Conservation (phyloP, 129 eudicot genomes). For the Chrysanthemum seticuspe region DNA sequence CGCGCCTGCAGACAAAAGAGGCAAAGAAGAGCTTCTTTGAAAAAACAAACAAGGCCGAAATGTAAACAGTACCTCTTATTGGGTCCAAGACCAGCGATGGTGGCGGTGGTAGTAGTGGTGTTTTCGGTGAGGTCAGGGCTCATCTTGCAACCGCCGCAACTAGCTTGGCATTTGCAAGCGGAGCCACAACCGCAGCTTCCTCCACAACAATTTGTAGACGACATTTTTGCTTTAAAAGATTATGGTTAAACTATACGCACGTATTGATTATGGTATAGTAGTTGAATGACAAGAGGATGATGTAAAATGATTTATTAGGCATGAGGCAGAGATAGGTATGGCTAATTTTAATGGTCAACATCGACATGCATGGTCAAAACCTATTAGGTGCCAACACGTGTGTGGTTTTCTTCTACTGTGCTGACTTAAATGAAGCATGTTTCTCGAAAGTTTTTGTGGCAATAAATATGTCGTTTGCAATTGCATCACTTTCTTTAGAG, state of each 20-base stretch:
- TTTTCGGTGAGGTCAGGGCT: conserved; percentile 15
- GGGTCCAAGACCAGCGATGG: conserved; percentile 12
- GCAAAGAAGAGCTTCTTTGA: no score
- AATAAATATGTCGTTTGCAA: not conserved
- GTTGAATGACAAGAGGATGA: not conserved
- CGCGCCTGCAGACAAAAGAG: no score
- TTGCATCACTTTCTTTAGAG: no score
- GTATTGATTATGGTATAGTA: not conserved
- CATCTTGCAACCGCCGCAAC: conserved; percentile 31
- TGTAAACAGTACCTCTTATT: conserved; percentile 17
- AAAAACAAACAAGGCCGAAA: no score
- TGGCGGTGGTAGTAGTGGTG: not conserved
- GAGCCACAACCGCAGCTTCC: conserved; percentile 29
- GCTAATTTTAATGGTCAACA: not conserved
- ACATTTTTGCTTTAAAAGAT: conserved; percentile 17
- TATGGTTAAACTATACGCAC: not conserved
- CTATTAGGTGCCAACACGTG: conserved; percentile 22
- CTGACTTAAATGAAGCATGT: not conserved
- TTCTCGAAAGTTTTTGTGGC: not conserved
- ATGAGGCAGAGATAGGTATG: conserved; percentile 9
- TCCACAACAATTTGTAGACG: conserved; percentile 31
- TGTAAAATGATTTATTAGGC: conserved; percentile 17
- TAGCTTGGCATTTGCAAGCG: conserved; percentile 22
- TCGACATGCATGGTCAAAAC: conserved; percentile 14
- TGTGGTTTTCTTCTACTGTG: not conserved